These are phyloP conservation scores for Dentipellis sp. DNA, from an alignment of 768 basidiomycete genomes.

Conservation along the genomic window DNA sequence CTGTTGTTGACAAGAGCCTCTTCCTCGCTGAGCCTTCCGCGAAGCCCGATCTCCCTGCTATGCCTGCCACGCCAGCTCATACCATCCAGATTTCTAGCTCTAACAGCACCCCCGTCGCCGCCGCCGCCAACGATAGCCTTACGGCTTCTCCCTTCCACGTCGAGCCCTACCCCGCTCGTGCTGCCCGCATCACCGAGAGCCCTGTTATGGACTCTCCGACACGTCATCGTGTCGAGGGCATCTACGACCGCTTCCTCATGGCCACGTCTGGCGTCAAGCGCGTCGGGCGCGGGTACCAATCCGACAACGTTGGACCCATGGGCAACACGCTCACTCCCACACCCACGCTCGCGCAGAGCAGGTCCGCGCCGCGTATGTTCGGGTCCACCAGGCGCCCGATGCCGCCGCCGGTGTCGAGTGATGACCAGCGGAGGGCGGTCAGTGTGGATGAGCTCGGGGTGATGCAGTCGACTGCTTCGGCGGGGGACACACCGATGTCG, in stretches of 20 bases:
- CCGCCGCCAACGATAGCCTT: constrained; percentile 37
- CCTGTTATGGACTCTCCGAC: constrained; percentile 42
- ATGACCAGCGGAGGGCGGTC: constrained; percentile 24
- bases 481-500: neutral
- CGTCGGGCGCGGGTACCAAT: constrained; percentile 75
- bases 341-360: neutral
- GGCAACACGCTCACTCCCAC: constrained; percentile 21
- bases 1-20: constrained; percentile 58
- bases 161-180: constrained; percentile 51
- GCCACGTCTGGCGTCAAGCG: constrained; percentile 75
- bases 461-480: constrained; percentile 17
- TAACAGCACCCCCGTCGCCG: constrained; percentile 4
- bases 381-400: constrained; percentile 40
- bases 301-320: constrained; percentile 43
- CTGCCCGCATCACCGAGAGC: constrained; percentile 24
- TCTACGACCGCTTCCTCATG: constrained; percentile 80
- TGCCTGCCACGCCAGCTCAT: constrained; percentile 6
- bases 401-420: constrained; percentile 68
- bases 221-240: constrained; percentile 55
- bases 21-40: constrained; percentile 49
- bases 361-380: constrained; percentile 26
- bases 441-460: constrained; percentile 63
- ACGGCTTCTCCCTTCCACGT: constrained; percentile 55
- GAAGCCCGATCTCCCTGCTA: constrained; percentile 30
- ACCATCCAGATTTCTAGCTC: neutral